phyloP scores from a whole-genome alignment of 306 rosid genomes.

The Gastrolobium villosum region DNA sequence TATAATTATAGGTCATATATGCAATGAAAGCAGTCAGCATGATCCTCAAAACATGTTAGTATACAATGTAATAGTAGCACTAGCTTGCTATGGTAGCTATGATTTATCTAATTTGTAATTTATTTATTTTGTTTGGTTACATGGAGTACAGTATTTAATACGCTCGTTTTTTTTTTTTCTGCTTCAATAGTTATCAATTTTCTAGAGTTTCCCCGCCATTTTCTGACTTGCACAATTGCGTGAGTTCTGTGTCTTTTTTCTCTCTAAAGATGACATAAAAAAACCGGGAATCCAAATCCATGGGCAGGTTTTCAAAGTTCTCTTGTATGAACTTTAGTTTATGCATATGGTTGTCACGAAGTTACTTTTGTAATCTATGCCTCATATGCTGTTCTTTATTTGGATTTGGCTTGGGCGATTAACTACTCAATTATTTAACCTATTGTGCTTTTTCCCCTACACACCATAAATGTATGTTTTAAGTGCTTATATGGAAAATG shows the following conservation, averaged over 20 bases:
- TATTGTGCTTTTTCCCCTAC: not conserved
- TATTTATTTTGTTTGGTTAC: slow-evolving; percentile 4
- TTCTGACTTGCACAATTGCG: not conserved
- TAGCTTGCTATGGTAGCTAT: not conserved
- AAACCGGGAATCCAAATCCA: not conserved
- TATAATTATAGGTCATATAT: not conserved
- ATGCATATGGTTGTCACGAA: not conserved
- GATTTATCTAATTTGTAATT: not conserved
- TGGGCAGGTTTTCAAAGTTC: slow-evolving; percentile 3
- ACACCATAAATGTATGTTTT: not conserved
- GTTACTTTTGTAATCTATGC: slow-evolving; percentile 28
- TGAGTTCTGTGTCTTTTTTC: slow-evolving; percentile 3
- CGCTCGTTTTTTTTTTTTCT: not conserved
- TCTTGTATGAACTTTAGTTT: not conserved
- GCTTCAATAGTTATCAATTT: not conserved
- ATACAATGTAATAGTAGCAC: not conserved
- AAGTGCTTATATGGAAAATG: slow-evolving; percentile 18
- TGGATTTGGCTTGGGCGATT: slow-evolving; percentile 34
- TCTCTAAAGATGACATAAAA: not conserved
- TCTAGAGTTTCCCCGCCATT: not conserved
- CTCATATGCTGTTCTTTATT: slow-evolving; percentile 11
- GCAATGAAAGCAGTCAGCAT: not conserved
- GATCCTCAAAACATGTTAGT: not conserved
- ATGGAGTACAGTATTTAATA: not conserved
- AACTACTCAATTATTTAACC: slow-evolving; percentile 13